A percentile compares a stretch with the other conserved stretches of the same genome.
phyloP scores from a whole-genome alignment of 306 rosid genomes.

The Mucuna pruriens region DNA sequence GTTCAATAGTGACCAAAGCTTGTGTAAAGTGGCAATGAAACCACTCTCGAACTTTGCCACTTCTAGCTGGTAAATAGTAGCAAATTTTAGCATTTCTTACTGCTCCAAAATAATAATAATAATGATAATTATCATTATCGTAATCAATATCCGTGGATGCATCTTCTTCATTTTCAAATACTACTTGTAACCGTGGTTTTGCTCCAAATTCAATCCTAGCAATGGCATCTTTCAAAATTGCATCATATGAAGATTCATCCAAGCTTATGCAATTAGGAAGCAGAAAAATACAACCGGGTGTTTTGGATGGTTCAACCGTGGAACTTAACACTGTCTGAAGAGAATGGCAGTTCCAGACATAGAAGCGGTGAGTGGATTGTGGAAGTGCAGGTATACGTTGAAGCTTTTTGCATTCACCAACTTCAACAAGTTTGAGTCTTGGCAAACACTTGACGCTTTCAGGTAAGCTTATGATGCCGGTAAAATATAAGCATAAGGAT shows the following conservation, averaged over 20 bases:
- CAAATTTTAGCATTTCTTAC: no score
- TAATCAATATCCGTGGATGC: background rate
- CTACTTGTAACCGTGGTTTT: background rate
- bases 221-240: background rate
- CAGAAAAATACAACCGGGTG: background rate
- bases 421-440: background rate
- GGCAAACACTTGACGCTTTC: conserved; percentile 10
- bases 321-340: background rate
- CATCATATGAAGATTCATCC: background rate
- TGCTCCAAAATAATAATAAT: background rate
- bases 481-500: background rate
- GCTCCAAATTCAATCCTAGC: background rate
- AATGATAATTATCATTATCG: no score
- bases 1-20: background rate
- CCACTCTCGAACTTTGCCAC: background rate
- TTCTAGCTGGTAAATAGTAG: conserved; percentile 1
- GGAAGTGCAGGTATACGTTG: conserved; percentile 16
- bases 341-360: background rate
- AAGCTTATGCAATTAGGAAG: background rate
- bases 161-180: background rate
- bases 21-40: background rate
- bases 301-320: background rate
- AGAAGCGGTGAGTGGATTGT: background rate
- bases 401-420: background rate
- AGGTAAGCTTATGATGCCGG: conserved; percentile 1